These are phyloP conservation scores for Petasospora rhodanensis DNA, from an alignment of 1,139 yeast genomes.

Conservation along the genomic window DNA sequence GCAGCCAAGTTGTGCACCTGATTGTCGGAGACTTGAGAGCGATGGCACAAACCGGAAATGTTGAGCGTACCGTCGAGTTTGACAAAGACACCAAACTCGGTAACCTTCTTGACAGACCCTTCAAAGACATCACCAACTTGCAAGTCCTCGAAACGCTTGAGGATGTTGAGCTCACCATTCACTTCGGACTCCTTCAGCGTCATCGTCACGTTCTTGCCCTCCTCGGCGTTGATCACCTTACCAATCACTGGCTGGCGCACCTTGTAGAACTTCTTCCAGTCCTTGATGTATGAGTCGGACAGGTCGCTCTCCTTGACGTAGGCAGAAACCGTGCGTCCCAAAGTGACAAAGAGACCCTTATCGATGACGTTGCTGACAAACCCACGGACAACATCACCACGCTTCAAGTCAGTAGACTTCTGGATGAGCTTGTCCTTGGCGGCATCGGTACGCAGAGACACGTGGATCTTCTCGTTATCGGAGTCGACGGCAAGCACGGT, in stretches of 20 bases:
- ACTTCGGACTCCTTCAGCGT: slow-evolving; percentile 82
- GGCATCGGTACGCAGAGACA: slow-evolving; percentile 52
- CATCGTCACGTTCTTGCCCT: slow-evolving; percentile 63
- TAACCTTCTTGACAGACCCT: slow-evolving; percentile 75
- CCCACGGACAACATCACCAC: slow-evolving; percentile 75
- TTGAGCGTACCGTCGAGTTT: slow-evolving; percentile 69
- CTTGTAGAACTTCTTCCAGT: slow-evolving; percentile 78
- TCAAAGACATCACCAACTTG: slow-evolving; percentile 66
- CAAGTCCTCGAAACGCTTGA: slow-evolving; percentile 62
- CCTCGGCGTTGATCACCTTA: slow-evolving; percentile 60
- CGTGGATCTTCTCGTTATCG: slow-evolving; percentile 54
- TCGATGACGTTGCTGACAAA: slow-evolving; percentile 71
- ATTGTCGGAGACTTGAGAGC: slow-evolving; percentile 74
- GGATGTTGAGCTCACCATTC: slow-evolving; percentile 54
- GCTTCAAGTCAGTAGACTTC: slow-evolving; percentile 50
- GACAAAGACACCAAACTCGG: slow-evolving; percentile 90
- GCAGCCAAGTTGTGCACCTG: slow-evolving; percentile 46
- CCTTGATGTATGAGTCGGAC: slow-evolving; percentile 75
- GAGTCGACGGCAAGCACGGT: slow-evolving; percentile 52
- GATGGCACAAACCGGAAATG: slow-evolving; percentile 85
- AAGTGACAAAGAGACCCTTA: slow-evolving; percentile 73
- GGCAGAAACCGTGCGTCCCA: slow-evolving; percentile 71
- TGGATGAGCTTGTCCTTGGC: slow-evolving; percentile 52
- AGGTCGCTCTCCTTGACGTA: slow-evolving; percentile 79
- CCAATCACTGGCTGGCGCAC: slow-evolving; percentile 75